Evolutionary conservation across 495 filamentous ascomycete species (phyloP).

Genomic region (Aspergillus panamensis): DNA sequence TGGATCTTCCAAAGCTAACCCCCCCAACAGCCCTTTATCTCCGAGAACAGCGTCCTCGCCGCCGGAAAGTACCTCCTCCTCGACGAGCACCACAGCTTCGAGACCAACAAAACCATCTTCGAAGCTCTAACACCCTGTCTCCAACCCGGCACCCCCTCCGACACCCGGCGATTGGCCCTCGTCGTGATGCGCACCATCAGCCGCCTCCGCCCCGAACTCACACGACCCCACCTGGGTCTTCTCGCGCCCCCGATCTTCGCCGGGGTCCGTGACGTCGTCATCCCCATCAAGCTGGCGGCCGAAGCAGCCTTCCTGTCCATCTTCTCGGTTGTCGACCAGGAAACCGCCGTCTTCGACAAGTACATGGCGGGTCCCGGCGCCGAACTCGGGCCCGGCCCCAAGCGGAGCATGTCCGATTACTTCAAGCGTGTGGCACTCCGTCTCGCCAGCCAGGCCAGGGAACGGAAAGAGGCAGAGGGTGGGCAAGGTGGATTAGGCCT

Average conservation of each 20-base stretch:
- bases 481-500: slow-evolving; percentile 81
- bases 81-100: slow-evolving; percentile 49
- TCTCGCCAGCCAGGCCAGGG: slow-evolving; percentile 76
- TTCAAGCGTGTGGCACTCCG: slow-evolving; percentile 89
- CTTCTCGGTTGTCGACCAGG: slow-evolving; percentile 87
- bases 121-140: slow-evolving; percentile 70
- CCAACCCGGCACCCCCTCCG: slow-evolving; percentile 67
- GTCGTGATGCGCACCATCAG: slow-evolving; percentile 83
- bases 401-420: slow-evolving; percentile 94
- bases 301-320: slow-evolving; percentile 93
- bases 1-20: slow-evolving; percentile 18
- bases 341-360: slow-evolving; percentile 84
- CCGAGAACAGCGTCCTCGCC: slow-evolving; percentile 87
- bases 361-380: slow-evolving; percentile 65
- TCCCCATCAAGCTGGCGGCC: slow-evolving; percentile 91
- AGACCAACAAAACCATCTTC: slow-evolving; percentile 74
- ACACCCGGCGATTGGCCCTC: slow-evolving; percentile 84
- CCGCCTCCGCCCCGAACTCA: slow-evolving; percentile 69
- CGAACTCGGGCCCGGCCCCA: slow-evolving; percentile 62
- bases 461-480: slow-evolving; percentile 85
- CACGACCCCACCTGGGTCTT: slow-evolving; percentile 71
- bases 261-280: slow-evolving; percentile 86
- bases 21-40: slow-evolving; percentile 65
- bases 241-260: slow-evolving; percentile 84
- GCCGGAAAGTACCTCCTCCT: slow-evolving; percentile 91